Conservation (phyloP, 2,329 filamentous ascomycete genomes). For the Colletotrichum siamense region DNA sequence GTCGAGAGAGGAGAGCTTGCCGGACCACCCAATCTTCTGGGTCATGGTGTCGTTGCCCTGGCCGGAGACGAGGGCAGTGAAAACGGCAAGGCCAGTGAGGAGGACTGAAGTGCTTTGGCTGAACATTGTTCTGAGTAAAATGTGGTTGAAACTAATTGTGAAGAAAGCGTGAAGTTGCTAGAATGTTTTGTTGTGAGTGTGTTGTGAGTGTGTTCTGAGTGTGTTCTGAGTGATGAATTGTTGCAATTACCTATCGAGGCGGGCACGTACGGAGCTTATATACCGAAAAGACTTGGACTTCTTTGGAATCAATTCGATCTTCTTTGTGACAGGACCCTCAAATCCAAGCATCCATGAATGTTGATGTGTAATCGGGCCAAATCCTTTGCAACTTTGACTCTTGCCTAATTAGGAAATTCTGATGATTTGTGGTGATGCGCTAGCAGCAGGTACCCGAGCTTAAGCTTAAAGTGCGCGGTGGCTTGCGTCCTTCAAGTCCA, state of each 20-base stretch:
- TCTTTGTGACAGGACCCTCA: not conserved
- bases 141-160: not conserved
- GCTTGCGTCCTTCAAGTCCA: not conserved
- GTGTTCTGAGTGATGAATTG: not conserved
- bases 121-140: not conserved
- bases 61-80: not conserved
- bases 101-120: not conserved
- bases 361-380: not conserved
- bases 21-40: constrained; percentile 22
- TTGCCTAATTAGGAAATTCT: not conserved
- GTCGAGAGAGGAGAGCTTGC: constrained; percentile 26
- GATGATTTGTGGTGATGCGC: not conserved
- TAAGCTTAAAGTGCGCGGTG: not conserved
- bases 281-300: not conserved
- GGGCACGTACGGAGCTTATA: not conserved
- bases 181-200: not conserved
- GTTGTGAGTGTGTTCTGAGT: not conserved
- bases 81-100: constrained; percentile 12
- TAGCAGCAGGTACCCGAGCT: not conserved
- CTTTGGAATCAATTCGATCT: not conserved
- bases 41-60: not conserved
- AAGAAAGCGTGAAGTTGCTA: not conserved
- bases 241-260: not conserved
- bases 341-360: not conserved
- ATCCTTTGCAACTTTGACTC: not conserved